phyloP scores from a whole-genome alignment of 768 basidiomycete genomes.

The Rhizopogon sp. region DNA sequence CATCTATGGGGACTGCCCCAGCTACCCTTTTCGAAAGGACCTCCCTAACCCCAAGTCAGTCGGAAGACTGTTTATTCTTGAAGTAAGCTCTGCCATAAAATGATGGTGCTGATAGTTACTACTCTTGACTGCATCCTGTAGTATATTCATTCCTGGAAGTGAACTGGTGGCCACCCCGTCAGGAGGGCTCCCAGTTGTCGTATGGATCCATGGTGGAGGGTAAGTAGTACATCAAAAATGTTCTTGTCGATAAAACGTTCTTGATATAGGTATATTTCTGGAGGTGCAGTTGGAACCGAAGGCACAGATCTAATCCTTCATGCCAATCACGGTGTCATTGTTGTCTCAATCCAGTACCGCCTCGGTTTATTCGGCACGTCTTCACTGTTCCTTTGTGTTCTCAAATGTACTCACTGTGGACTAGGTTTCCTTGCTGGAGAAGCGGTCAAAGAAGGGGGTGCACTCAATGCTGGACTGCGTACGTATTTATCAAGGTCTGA shows the following conservation, averaged over 20 bases:
- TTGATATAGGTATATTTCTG: slow-evolving; percentile 15
- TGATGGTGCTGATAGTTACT: too few species aligned
- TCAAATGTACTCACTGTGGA: neutral
- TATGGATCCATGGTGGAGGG: slow-evolving; percentile 28
- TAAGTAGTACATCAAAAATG: slow-evolving; percentile 5
- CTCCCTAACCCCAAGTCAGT: too few species aligned
- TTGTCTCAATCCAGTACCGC: slow-evolving; percentile 22
- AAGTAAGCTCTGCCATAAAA: neutral
- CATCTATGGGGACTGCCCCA: too few species aligned
- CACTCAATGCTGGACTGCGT: slow-evolving; percentile 45
- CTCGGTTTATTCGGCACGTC: slow-evolving; percentile 26
- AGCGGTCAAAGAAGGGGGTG: slow-evolving; percentile 30
- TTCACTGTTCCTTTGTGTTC: neutral
- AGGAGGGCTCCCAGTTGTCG: slow-evolving; percentile 17
- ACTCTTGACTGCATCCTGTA: too few species aligned
- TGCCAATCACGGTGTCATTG: slow-evolving; percentile 12
- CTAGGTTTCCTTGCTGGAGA: slow-evolving; percentile 40
- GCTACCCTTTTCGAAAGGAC: too few species aligned
- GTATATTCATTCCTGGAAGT: too few species aligned
- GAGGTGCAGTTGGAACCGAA: slow-evolving; percentile 7
- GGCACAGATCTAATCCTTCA: slow-evolving; percentile 19
- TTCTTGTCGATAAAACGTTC: too few species aligned
- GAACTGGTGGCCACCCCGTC: too few species aligned
- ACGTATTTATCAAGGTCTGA: slow-evolving; percentile 10
- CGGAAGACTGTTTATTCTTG: neutral